Base-by-base conservation (phyloP, 1,139 yeast genomes). In the Tardiomyces digboiensis region DNA sequence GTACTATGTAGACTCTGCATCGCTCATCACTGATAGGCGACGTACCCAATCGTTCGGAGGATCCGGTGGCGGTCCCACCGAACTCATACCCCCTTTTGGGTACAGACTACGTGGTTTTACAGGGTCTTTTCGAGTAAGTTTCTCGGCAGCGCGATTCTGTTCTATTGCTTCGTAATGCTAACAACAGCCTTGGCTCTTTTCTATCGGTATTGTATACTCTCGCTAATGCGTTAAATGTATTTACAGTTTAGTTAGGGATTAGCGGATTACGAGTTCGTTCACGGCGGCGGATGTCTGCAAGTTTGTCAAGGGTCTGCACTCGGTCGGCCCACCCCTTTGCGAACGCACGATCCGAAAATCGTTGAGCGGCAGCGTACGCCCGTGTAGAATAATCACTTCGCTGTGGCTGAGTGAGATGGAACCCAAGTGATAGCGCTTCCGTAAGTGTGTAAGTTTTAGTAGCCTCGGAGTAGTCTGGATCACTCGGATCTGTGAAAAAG, bases 1-100 rank as follows among this genome's bases (percentile, higher is more conserved):
- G 6, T 80, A 75, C 1, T 91, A 97, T 97, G 69, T 91, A 14
- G 97, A 91, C 67, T 95, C 83, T 1, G 66, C 86, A 18, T 94
- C 84, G 56, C 61, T 82, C 29, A 60, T 75, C 7, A 76, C 94
- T 18, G 75, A 70, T 49, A 42, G 46, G n/a, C 49, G 60, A 21
- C 55, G 61, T 39, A 53, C 62, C 21, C 74, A 74, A 20, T 55
- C 64, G 38, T 68, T 65, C 29, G 87, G 87, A 1, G 95, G 95
- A 19, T 60, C 66, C 1, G 63, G 65, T 16, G 95, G 95, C 6
- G 97, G 97, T 2, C 60, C 71, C 22, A 75, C 79, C 29, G 70
- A 74, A 20, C 64, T 87, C 38, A 67, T 68, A 16, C 72, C 83
- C 0, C 95, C 95, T 0, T 57, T 62, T 2, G 83, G 81, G 1